Base-by-base conservation (phyloP, 2,329 filamentous ascomycete genomes). In the Fonsecaea pedrosoi region DNA sequence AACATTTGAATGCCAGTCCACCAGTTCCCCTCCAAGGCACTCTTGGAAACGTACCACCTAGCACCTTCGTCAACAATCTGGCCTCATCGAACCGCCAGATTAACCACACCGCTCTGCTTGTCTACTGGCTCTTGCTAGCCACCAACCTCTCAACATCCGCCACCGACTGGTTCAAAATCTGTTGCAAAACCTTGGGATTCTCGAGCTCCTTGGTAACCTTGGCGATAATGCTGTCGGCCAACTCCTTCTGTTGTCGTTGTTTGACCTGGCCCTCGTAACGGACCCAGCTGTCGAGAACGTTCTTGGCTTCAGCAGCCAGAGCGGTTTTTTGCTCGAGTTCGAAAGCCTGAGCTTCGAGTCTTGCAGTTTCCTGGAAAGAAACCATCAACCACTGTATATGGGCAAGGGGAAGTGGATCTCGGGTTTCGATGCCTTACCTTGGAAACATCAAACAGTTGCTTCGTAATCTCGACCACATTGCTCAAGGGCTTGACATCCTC, bases 121-220 rank as follows among this genome's bases (percentile, higher is more conserved):
- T 60, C 48, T 62, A 70, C 60, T 69, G 64, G 54, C 65, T 42
- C 68, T 72, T 72, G 65, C 60, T 66, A 8, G 60, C 38, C 6
- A 73, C 67, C 62, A 70, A 63, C 55, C 66, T 94, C 89, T 99
- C 95, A 79, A 99, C 90, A 82, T 99, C 95, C 72, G 90, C 84
- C 77, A 99, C 88, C 81, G 93, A 97, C 87, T 99, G 95, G 85
- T 95, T 91, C 75, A 99, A 89, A 77, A 99, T 97, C 85, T 97
- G 93, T 87, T 97, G 92, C 76, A 99, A 89, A 73, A 90, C 87
- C 89, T 94, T 98, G 81, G 96, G 95, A 87, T 91, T 97, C 87
- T 97, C 92, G 67, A 99, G 89, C 87, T 98, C 94, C 89, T 98
- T 98, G 83, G 92, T 90, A 79, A 98, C 95, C 89, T 97, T 99